phyloP scores from a whole-genome alignment of 2,329 filamentous ascomycete genomes.

The Aspergillus alliaceus region DNA sequence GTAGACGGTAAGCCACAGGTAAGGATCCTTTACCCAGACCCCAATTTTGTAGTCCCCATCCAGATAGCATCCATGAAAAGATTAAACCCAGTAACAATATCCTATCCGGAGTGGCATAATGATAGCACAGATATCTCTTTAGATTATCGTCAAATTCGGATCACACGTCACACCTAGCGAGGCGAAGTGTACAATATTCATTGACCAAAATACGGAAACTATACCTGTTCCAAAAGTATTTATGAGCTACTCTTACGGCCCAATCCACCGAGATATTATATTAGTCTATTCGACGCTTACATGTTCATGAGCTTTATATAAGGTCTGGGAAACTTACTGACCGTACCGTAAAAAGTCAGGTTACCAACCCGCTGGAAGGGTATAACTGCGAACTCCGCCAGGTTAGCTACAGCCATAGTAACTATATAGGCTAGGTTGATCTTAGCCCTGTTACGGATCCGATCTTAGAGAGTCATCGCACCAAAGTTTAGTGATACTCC shows the following conservation, averaged over 20 bases:
- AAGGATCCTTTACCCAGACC: neutral
- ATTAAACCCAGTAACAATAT: slow-evolving; percentile 5
- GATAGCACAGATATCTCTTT: slow-evolving; percentile 17
- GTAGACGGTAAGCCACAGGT: neutral
- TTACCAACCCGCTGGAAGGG: slow-evolving; percentile 11
- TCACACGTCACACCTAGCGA: slow-evolving; percentile 14
- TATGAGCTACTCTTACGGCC: slow-evolving; percentile 17
- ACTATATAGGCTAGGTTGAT: slow-evolving; percentile 18
- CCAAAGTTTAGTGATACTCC: slow-evolving; percentile 5
- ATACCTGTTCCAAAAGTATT: slow-evolving; percentile 16
- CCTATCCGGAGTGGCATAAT: slow-evolving; percentile 12
- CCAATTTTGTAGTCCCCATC: neutral
- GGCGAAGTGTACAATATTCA: slow-evolving; percentile 18
- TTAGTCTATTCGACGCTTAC: slow-evolving; percentile 18
- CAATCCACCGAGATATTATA: slow-evolving; percentile 12
- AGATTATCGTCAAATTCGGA: slow-evolving; percentile 20
- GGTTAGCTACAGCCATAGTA: slow-evolving; percentile 1
- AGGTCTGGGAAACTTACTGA: slow-evolving; percentile 12
- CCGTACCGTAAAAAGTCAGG: neutral
- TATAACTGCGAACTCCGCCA: slow-evolving; percentile 14
- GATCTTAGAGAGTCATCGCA: slow-evolving; percentile 5
- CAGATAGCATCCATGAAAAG: neutral
- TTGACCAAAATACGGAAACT: slow-evolving; percentile 13
- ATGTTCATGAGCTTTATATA: slow-evolving; percentile 22
- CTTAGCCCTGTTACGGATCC: slow-evolving; percentile 16